Evolutionary conservation across 2,329 filamentous ascomycete genomes (phyloP), one percentile per base, ranked within the genome.

Genomic region (Epichloe elymi): DNA sequence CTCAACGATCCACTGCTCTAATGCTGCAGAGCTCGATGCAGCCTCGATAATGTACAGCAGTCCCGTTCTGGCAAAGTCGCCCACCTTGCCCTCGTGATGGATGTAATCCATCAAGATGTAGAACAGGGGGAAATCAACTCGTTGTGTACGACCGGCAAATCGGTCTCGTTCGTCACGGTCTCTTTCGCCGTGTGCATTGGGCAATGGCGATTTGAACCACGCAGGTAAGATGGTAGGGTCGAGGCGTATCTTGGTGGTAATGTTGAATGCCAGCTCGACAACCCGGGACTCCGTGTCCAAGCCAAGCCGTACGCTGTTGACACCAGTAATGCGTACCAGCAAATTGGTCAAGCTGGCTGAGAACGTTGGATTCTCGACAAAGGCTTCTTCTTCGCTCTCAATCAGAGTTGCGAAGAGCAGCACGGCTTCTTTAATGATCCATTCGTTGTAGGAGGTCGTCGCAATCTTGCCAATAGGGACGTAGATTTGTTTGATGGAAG

Each of bases 1-100:
- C 63, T 95, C 90, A 45, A 97, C 88, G 56, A 98, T 87, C 93
- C 93, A 98, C 61, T 88, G 86, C 69, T 98, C 93, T 53, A 98
- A 68, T 1, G 82, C 78, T 19, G 82, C 79, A 1, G 89, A 95
- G 57, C 82, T 85, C 0, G 88, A 91, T 0, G 91, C 88, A 0
- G 88, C 87, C 68, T 97, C 91, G 59, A 97, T 95, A 53, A 98
- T 87, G 68, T 98, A 98, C 7, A 98, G 75, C 55, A 98, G 67
- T 0, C 93, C 93, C 0, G 93, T 98, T 52, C 93, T 78, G 2
- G 93, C 91, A 72, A 98, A 98, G 67, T 98, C 93, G 12, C 93
- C 93, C 17, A 94, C 86, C 51, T 91, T 84, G 41, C 93, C 93
- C 63, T 96, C 91, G 58, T 95, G 86, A 62, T 98, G 91, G 49